A percentile compares a stretch with the other conserved stretches of the same genome.
These are phyloP conservation scores for Aspergillus carbonarius DNA, from an alignment of 2,329 filamentous ascomycete genomes.

Conservation along the genomic window DNA sequence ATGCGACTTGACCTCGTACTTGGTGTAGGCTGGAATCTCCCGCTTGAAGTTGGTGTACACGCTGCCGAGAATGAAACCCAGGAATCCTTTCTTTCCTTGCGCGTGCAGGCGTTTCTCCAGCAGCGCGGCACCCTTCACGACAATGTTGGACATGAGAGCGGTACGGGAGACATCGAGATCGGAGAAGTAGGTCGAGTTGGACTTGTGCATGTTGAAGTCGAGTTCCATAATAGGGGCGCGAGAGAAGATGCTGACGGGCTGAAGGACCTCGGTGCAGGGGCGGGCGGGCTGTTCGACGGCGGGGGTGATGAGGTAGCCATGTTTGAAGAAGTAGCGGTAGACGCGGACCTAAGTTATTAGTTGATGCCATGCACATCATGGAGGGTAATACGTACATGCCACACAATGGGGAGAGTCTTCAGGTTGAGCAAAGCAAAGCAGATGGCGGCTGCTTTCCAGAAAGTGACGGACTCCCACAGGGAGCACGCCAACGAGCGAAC, in stretches of 20 bases:
- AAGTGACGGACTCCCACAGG: conserved; percentile 13
- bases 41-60: conserved; percentile 69
- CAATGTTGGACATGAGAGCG: conserved; percentile 69
- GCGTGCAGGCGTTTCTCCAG: conserved; percentile 51
- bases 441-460: conserved; percentile 27
- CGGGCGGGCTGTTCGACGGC: conserved; percentile 43
- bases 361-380: not conserved
- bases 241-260: conserved; percentile 64
- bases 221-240: conserved; percentile 70
- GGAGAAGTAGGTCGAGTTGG: conserved; percentile 77
- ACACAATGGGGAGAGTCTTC: conserved; percentile 29
- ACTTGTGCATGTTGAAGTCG: conserved; percentile 81
- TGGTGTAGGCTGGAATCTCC: conserved; percentile 66
- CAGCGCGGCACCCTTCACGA: conserved; percentile 55
- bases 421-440: conserved; percentile 28
- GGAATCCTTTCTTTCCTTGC: conserved; percentile 49
- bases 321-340: conserved; percentile 56
- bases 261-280: conserved; percentile 56
- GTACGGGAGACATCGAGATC: conserved; percentile 80
- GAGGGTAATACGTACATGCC: conserved; percentile 29
- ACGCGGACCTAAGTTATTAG: conserved; percentile 51
- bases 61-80: conserved; percentile 66
- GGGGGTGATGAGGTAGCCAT: conserved; percentile 49
- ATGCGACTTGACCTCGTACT: conserved; percentile 70
- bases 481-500: conserved; percentile 12